Evolutionary conservation across 2,329 filamentous ascomycete genomes (phyloP).

Genomic region (Colletotrichum sp.): DNA sequence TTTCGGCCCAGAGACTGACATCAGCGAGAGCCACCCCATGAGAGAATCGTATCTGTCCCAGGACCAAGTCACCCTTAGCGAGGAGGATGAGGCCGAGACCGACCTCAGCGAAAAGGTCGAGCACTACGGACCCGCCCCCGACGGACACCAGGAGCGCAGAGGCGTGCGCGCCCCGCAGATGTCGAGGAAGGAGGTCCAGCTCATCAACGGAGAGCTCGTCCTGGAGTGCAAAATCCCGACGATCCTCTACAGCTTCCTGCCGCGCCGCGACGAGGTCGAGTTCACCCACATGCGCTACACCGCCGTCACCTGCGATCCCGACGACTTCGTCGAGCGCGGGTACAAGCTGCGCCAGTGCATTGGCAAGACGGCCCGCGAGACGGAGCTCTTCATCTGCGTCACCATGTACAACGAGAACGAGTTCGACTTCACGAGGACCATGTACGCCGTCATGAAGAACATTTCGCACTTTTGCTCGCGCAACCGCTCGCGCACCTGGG

Average conservation of each 20-base stretch:
- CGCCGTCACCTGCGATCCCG: conserved; percentile 96
- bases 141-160: conserved; percentile 84
- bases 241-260: conserved; percentile 95
- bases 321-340: conserved; percentile 86
- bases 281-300: conserved; percentile 99
- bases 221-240: conserved; percentile 99
- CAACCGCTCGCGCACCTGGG: conserved; percentile 93
- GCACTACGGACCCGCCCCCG: conserved; percentile 87
- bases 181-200: conserved; percentile 89
- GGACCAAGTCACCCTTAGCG: conserved; percentile 61
- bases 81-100: conserved; percentile 36
- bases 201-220: conserved; percentile 97
- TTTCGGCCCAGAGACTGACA: conserved; percentile 68
- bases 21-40: conserved; percentile 57
- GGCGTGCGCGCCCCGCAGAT: conserved; percentile 88
- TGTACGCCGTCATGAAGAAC: conserved; percentile 99
- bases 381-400: conserved; percentile 93
- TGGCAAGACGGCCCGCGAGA: conserved; percentile 82
- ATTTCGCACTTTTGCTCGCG: conserved; percentile 95
- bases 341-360: conserved; percentile 95
- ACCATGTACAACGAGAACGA: conserved; percentile 99
- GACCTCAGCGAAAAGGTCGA: conserved; percentile 64
- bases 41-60: conserved; percentile 60
- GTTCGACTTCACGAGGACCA: conserved; percentile 93
- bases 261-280: conserved; percentile 88